Conservation (phyloP, 371 early-diverging fungal genomes). For the Mucor lusitanicus region DNA sequence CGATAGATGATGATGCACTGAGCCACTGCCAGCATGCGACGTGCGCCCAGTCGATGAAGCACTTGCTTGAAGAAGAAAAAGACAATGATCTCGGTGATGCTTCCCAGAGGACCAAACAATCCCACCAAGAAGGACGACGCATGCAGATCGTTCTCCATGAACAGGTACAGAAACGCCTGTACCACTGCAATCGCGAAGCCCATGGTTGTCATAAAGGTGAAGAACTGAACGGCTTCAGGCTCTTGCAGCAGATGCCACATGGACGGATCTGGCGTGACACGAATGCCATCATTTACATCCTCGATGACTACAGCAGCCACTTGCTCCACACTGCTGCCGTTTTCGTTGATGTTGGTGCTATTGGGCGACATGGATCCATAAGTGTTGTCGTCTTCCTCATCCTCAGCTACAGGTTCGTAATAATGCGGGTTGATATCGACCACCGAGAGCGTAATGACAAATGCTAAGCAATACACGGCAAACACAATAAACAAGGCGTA, state of each 20-base stretch:
- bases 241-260: slow-evolving; percentile 28
- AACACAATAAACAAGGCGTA: slow-evolving; percentile 37
- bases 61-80: slow-evolving; percentile 42
- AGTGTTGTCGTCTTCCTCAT: neutral
- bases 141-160: slow-evolving; percentile 33
- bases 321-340: neutral
- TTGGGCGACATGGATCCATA: slow-evolving; percentile 11
- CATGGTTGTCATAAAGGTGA: slow-evolving; percentile 24
- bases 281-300: slow-evolving; percentile 3
- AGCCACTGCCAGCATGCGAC: slow-evolving; percentile 25
- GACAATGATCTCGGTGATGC: slow-evolving; percentile 32
- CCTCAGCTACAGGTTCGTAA: neutral
- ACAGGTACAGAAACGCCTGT: slow-evolving; percentile 35
- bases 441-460: slow-evolving; percentile 16
- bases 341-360: neutral
- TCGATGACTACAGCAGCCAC: neutral
- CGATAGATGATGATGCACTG: slow-evolving; percentile 30
- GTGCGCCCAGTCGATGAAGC: slow-evolving; percentile 22
- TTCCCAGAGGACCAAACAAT: slow-evolving; percentile 37
- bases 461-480: slow-evolving; percentile 17
- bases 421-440: slow-evolving; percentile 17
- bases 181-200: slow-evolving; percentile 29
- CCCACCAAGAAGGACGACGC: slow-evolving; percentile 31
- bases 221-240: slow-evolving; percentile 26
- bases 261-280: neutral